These are phyloP conservation scores for Linnemannia hyalina DNA, from an alignment of 192 early-diverging fungal genomes.

Conservation along the genomic window DNA sequence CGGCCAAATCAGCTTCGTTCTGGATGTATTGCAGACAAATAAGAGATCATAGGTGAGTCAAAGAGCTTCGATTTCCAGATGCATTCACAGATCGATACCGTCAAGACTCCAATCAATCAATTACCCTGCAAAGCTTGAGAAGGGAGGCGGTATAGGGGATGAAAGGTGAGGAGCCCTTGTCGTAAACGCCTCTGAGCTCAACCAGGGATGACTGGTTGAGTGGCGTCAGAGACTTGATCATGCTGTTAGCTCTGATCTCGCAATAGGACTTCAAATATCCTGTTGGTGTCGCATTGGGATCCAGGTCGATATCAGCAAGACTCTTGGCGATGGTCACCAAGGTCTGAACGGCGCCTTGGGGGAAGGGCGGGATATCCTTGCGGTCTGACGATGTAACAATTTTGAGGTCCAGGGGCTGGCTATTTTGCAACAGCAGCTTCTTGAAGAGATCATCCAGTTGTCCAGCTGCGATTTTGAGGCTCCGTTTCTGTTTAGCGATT, in stretches of 20 bases:
- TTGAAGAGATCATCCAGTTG: conserved; percentile 41
- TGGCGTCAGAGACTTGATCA: conserved; percentile 68
- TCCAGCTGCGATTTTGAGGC: conserved; percentile 38
- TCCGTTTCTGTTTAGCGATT: conserved; percentile 37
- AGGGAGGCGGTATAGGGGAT: conserved; percentile 71
- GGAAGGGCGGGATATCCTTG: conserved; percentile 57
- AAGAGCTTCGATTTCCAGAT: background rate
- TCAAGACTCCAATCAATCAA: background rate
- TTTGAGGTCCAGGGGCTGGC: conserved; percentile 42
- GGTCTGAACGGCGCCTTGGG: conserved; percentile 35
- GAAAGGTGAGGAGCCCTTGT: conserved; percentile 71
- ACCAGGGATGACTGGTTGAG: conserved; percentile 64
- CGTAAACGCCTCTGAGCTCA: conserved; percentile 66
- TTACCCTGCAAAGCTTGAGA: conserved; percentile 74
- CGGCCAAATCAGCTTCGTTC: conserved; percentile 73
- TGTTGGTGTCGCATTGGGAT: conserved; percentile 60
- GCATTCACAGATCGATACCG: background rate
- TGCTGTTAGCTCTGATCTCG: conserved; percentile 75
- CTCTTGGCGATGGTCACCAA: conserved; percentile 60
- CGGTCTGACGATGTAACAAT: conserved; percentile 52
- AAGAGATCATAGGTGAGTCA: background rate
- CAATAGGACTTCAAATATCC: conserved; percentile 74
- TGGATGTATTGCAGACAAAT: conserved; percentile 20
- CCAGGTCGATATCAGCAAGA: conserved; percentile 60
- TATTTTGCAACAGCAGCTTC: conserved; percentile 24